A percentile compares a stretch with the other conserved stretches of the same genome.
These are phyloP conservation scores for Pezicula neosporulosa DNA, from an alignment of 2,329 filamentous ascomycete species.

Conservation along the genomic window DNA sequence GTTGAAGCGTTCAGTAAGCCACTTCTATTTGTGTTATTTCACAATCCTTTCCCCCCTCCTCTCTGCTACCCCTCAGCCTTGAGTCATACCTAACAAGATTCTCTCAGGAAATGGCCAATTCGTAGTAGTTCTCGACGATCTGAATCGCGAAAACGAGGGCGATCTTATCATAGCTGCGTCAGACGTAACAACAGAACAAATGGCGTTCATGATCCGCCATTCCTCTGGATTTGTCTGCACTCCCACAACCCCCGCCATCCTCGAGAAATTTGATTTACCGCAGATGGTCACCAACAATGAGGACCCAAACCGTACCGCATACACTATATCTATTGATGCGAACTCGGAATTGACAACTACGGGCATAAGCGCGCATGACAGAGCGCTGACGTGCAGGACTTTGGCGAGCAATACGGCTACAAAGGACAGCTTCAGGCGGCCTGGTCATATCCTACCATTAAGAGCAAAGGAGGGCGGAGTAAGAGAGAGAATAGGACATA, in stretches of 20 bases:
- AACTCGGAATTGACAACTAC: slow-evolving; percentile 72
- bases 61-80: slow-evolving; percentile 4
- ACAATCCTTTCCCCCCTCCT: not conserved
- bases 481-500: slow-evolving; percentile 77
- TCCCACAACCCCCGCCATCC: slow-evolving; percentile 68
- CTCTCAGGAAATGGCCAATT: slow-evolving; percentile 74
- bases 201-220: slow-evolving; percentile 94
- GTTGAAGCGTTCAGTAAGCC: slow-evolving; percentile 61
- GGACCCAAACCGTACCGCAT: slow-evolving; percentile 88
- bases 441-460: slow-evolving; percentile 88
- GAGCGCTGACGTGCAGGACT: slow-evolving; percentile 73
- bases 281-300: slow-evolving; percentile 78
- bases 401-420: slow-evolving; percentile 63
- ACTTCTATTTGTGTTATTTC: not conserved
- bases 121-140: slow-evolving; percentile 91
- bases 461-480: slow-evolving; percentile 78
- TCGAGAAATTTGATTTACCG: slow-evolving; percentile 70
- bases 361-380: slow-evolving; percentile 86
- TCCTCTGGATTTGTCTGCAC: slow-evolving; percentile 90
- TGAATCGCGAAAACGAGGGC: slow-evolving; percentile 93
- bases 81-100: slow-evolving; percentile 7
- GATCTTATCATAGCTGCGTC: slow-evolving; percentile 94
- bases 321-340: slow-evolving; percentile 86
- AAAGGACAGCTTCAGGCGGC: slow-evolving; percentile 65
- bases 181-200: slow-evolving; percentile 80